Evolutionary conservation across 176 grass and related monocot genomes (phyloP).

Genomic region (Carex pumila): DNA sequence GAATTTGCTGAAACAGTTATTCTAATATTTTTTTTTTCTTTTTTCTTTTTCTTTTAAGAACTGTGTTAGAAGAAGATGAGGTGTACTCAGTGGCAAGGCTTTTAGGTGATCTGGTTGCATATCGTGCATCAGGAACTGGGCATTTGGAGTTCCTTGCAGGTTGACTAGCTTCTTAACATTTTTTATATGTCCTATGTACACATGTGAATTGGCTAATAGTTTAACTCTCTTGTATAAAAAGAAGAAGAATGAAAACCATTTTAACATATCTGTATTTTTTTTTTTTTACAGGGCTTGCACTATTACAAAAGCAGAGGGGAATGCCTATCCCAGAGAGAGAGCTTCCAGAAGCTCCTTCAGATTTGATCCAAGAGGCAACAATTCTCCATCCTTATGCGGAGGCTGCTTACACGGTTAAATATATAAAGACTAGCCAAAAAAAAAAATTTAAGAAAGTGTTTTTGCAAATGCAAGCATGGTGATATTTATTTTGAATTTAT

Average conservation of each 20-base stretch:
- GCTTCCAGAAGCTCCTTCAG: constrained; percentile 50
- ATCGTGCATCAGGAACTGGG: constrained; percentile 96
- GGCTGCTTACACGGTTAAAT: constrained; percentile 84
- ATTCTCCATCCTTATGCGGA: constrained; percentile 76
- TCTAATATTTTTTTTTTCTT: no score
- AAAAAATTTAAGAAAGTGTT: neutral
- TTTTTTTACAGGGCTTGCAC: constrained; percentile 63
- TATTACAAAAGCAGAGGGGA: constrained; percentile 67
- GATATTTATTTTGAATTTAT: constrained; percentile 28
- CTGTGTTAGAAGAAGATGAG: constrained; percentile 88
- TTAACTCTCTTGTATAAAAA: neutral
- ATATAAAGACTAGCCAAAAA: constrained; percentile 3
- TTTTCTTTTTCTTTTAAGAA: constrained; percentile 34
- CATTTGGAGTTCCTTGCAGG: constrained; percentile 96
- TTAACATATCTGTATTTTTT: neutral
- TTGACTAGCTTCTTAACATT: constrained; percentile 21
- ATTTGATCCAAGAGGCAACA: constrained; percentile 69
- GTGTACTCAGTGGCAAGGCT: constrained; percentile 94
- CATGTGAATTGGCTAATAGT: neutral
- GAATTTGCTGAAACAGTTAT: neutral
- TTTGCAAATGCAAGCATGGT: constrained; percentile 16
- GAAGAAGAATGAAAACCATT: neutral
- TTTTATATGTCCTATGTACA: constrained; percentile 1
- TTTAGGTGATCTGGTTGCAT: constrained; percentile 93
- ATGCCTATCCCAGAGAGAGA: constrained; percentile 39